Conservation (phyloP, 2,329 filamentous ascomycete genomes). For the Cordyceps tenuipes region DNA sequence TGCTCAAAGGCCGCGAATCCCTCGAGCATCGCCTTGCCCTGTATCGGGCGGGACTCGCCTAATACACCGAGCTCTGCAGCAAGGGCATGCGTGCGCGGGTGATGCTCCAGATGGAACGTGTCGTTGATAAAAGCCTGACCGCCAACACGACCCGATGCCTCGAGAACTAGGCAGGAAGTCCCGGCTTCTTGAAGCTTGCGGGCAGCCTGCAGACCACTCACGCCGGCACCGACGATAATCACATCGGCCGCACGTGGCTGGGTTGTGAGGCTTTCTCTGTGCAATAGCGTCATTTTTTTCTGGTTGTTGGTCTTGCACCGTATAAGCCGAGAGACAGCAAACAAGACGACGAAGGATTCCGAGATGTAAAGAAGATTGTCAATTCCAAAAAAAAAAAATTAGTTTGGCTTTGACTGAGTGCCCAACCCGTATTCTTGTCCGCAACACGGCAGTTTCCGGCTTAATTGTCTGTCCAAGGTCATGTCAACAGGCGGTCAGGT, state of each 20-base stretch:
- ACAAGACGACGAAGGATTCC: neutral
- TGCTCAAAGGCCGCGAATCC: neutral
- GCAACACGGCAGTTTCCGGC: slow-evolving; percentile 1
- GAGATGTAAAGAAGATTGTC: neutral
- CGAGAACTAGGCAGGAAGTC: slow-evolving; percentile 18
- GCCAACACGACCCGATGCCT: slow-evolving; percentile 4
- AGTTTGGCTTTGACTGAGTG: neutral
- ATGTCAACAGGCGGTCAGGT: no score
- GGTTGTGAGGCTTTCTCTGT: neutral
- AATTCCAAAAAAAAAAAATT: neutral
- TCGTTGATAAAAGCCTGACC: neutral
- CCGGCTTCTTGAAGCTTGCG: slow-evolving; percentile 17
- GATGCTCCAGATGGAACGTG: neutral
- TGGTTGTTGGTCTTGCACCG: neutral
- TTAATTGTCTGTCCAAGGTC: neutral
- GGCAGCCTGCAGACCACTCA: slow-evolving; percentile 20
- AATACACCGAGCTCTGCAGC: neutral
- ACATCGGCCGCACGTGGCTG: slow-evolving; percentile 16
- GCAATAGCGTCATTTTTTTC: neutral
- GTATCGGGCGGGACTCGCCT: neutral
- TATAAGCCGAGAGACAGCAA: neutral
- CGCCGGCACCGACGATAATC: slow-evolving; percentile 19
- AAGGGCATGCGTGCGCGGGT: slow-evolving; percentile 5
- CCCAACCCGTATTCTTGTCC: slow-evolving; percentile 7
- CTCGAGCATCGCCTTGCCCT: neutral